Conservation (phyloP, 2,329 filamentous ascomycete genomes). For the Lithohypha guttulata region DNA sequence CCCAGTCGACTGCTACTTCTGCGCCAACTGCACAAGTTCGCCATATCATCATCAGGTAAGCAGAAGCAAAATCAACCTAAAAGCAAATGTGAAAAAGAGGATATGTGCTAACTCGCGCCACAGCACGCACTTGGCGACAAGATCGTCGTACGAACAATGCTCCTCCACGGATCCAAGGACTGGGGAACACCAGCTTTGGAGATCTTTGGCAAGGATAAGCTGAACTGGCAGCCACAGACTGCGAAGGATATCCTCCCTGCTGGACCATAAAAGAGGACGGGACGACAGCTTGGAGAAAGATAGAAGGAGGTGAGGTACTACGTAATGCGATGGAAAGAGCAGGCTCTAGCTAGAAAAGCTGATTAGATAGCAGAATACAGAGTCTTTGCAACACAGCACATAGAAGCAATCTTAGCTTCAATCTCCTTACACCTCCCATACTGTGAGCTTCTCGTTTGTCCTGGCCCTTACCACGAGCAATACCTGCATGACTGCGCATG, state of each 20-base stretch:
- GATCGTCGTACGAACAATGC: conserved; percentile 42
- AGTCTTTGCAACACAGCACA: no score
- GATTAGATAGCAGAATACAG: no score
- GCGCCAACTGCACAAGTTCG: conserved; percentile 45
- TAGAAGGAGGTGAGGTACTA: no score
- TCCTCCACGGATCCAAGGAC: conserved; percentile 37
- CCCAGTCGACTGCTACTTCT: conserved; percentile 47
- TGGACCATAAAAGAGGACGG: no score
- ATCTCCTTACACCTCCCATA: no score
- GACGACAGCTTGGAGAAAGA: no score
- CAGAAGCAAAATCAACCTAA: not conserved
- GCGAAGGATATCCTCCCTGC: conserved; percentile 15
- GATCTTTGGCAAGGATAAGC: conserved; percentile 44
- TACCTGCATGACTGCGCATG: no score
- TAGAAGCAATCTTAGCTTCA: no score
- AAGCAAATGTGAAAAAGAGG: not conserved
- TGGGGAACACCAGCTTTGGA: conserved; percentile 41
- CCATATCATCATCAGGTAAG: conserved; percentile 46
- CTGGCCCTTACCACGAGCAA: no score
- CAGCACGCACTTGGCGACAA: conserved; percentile 39
- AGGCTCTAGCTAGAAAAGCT: no score
- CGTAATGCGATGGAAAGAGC: no score
- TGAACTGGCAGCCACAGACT: conserved; percentile 39
- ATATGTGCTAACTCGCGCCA: not conserved
- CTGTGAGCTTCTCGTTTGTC: no score